Conservation (phyloP, 345 rosid genomes). For the Nasturtium officinale region DNA sequence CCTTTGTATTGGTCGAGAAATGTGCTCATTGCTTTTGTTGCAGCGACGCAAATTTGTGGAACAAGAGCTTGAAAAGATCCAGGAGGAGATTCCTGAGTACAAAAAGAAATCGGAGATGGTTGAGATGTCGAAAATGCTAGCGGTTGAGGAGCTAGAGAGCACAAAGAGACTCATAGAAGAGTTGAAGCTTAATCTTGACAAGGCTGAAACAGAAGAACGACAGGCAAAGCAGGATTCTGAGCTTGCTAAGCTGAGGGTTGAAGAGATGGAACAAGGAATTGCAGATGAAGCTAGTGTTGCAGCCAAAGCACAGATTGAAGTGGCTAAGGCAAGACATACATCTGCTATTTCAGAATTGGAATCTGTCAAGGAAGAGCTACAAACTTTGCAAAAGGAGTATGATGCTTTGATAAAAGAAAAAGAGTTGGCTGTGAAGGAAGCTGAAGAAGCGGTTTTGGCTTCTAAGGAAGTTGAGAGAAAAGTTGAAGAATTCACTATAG, state of each 20-base stretch:
- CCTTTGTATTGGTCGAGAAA: slow-evolving; percentile 10
- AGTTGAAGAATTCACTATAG: slow-evolving; percentile 86
- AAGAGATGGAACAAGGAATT: slow-evolving; percentile 93
- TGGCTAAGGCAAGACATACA: slow-evolving; percentile 78
- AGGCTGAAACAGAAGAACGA: slow-evolving; percentile 85
- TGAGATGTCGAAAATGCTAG: slow-evolving; percentile 60
- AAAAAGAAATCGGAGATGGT: slow-evolving; percentile 61
- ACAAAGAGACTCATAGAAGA: slow-evolving; percentile 84
- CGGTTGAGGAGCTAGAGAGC: slow-evolving; percentile 72
- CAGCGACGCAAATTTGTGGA: slow-evolving; percentile 76
- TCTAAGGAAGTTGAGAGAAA: slow-evolving; percentile 88
- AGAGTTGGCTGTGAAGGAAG: slow-evolving; percentile 64
- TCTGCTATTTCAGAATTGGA: slow-evolving; percentile 74
- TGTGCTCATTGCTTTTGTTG: slow-evolving; percentile 9
- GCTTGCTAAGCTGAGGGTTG: slow-evolving; percentile 82
- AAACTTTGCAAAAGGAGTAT: slow-evolving; percentile 55
- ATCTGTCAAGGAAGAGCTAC: slow-evolving; percentile 72
- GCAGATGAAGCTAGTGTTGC: slow-evolving; percentile 90
- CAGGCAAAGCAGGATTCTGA: slow-evolving; percentile 95
- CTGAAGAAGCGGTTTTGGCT: slow-evolving; percentile 65
- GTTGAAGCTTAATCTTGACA: slow-evolving; percentile 80
- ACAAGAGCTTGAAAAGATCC: slow-evolving; percentile 70
- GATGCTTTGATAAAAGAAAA: slow-evolving; percentile 62
- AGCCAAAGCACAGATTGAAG: slow-evolving; percentile 92
- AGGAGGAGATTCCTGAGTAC: slow-evolving; percentile 68